Evolutionary conservation across 1,284 basidiomycete species (phyloP), one percentile per base, ranked within the genome.

Genomic region (Boletus mariae): DNA sequence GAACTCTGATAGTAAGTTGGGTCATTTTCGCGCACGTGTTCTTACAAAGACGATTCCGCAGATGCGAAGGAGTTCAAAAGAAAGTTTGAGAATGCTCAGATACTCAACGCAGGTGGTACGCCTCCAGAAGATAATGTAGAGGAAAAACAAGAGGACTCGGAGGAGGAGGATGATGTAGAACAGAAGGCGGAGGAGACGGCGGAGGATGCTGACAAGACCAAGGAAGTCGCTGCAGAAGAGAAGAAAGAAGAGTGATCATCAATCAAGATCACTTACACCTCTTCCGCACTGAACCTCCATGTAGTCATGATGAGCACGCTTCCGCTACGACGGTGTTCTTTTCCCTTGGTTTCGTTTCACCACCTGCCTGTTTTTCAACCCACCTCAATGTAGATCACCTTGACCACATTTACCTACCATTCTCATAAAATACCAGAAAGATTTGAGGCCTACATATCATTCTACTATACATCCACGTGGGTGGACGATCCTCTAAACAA

Each of bases 1-100:
- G 59, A 99, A 98, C 76, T 80, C 92, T 56, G 97, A 99, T 29
- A 95, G 94, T 97, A 64, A 73, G 93, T 79, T n/a, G 48, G 25
- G 51, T 61, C 12, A 47, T 48, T 32, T 45, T 48, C 20, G 20
- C 3, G 6, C 13, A 6, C 2, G 10, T 23, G 20, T 2, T 44
- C 26, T 56, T 46, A 48, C 49, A 40, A 53, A 54, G 40, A 11
- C 44, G 25, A 7, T 40, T 34, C 41, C 54, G 29, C 61, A 97
- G 94, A 95, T 71, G 95, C 94, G 51, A 80, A 73, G 59, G 78
- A 87, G 52, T 98, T 97, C 80, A 96, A 95, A 80, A 75, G 75
- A 35, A 86, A 83, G 47, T 98, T 98, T 71, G 92, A 95, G 72
- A 75, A 82, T 9, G 94, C 89, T 43, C 92, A 92, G 75, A 80